Evolutionary conservation across 768 basidiomycete species (phyloP).

Genomic region (Boletus vinaceobasis): DNA sequence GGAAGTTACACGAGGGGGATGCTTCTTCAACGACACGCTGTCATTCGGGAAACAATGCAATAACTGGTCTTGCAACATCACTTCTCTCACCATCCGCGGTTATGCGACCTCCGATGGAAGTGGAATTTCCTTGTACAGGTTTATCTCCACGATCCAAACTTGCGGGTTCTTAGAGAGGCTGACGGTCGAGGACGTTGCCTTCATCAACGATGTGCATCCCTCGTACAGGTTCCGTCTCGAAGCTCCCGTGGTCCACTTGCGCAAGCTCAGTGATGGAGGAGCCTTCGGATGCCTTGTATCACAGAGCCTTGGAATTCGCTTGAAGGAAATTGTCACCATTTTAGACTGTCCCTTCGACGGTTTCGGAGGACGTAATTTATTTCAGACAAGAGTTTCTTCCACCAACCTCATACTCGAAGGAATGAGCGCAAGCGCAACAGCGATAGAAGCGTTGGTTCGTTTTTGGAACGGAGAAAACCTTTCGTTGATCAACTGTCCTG

Average conservation of each 20-base stretch:
- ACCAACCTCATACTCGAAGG: conserved; percentile 1
- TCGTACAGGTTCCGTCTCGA: conserved; percentile 7
- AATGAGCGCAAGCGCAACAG: neutral
- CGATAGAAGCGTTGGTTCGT: neutral
- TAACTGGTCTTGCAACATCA: conserved; percentile 4
- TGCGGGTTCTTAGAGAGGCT: neutral
- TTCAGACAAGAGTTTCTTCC: conserved; percentile 1
- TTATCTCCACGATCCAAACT: neutral
- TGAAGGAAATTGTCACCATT: conserved; percentile 1
- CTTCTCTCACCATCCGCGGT: neutral
- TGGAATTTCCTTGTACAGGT: conserved; percentile 1
- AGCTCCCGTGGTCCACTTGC: neutral
- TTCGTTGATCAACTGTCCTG: conserved; percentile 2
- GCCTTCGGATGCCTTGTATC: conserved; percentile 1
- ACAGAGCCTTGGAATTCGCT: neutral
- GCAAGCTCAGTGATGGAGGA: neutral
- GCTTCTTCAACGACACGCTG: neutral
- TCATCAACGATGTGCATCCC: conserved; percentile 3
- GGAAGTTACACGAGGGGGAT: neutral
- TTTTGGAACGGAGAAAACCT: conserved; percentile 11
- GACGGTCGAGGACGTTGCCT: conserved; percentile 1
- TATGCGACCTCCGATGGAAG: neutral
- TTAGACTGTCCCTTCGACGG: conserved; percentile 3
- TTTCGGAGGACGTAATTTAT: neutral
- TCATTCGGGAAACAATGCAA: neutral